Evolutionary conservation across 106 monocot species (phyloP), one percentile per base, ranked within the genome.

Genomic region (Dendrobium chrysotoxum): DNA sequence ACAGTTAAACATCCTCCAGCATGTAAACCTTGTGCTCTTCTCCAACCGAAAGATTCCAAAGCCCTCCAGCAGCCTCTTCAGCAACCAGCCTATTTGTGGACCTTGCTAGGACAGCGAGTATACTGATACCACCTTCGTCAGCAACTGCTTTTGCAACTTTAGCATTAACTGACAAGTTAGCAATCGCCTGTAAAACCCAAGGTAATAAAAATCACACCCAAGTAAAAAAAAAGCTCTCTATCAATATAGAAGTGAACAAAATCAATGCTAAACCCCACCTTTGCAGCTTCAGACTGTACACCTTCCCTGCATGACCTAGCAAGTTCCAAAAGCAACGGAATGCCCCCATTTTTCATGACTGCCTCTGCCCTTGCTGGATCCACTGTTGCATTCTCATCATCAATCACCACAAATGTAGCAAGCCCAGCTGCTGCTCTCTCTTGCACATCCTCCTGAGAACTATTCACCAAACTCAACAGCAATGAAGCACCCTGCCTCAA

Each of bases 1-100:
- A 26, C 41, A 28, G 31, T 16, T 31, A 78, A 7, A 78, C 16
- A 77, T 68, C 38, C 50, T 17, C 42, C 10, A 39, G 39, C 2
- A 79, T 40, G 40, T 45, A 21, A 77, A 98, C 97, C 98, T 98
- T 98, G 82, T 98, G 95, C 78, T 98, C 98, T 82, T 98, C 98
- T 18, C 98, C 98, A 35, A 98, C 98, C 61, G 98, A 98, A 78
- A 98, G 98, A 78, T 98, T 98, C 98, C 98, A 98, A 78, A 98
- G 95, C 58, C 98, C 98, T 72, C 98, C 98, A 77, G 98, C 98
- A 82, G 95, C 98, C 81, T 98, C 98, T 86, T 98, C 98, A 70
- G 95, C 98, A 73, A 98, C 98, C 78, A 98, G 80, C 77, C 88
- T 90, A 80, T 98, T 98, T 89, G 88, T 88, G 54, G 98, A 98